These are phyloP conservation scores for Monilinia aucupariae DNA, from an alignment of 2,329 filamentous ascomycete species.

Conservation along the genomic window DNA sequence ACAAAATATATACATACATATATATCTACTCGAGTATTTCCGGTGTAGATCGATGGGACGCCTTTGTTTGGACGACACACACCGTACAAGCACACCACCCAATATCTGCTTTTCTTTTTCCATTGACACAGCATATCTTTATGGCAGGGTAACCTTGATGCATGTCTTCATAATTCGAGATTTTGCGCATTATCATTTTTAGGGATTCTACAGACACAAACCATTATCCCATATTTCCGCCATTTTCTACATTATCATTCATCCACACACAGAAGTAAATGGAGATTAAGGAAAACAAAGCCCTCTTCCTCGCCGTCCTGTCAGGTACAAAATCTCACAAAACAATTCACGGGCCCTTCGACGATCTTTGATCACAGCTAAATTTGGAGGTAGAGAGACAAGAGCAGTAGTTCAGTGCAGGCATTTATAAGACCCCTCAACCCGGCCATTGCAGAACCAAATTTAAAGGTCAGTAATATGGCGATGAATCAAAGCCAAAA, in stretches of 20 bases:
- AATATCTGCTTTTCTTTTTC: constrained; percentile 1
- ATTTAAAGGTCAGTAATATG: not conserved
- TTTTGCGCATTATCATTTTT: not conserved
- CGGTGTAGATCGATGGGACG: constrained; percentile 15
- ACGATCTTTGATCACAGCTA: not conserved
- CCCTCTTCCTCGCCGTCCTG: not conserved
- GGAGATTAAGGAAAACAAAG: not conserved
- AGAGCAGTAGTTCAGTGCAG: not conserved
- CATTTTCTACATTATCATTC: not conserved
- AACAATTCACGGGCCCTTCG: not conserved
- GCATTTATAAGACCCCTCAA: not conserved
- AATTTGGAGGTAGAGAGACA: not conserved
- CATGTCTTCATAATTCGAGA: not conserved
- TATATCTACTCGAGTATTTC: too few relatives aligned
- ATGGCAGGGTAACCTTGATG: not conserved
- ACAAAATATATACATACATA: not conserved
- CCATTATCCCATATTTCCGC: not conserved
- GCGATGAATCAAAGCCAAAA: not conserved
- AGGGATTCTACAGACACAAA: not conserved
- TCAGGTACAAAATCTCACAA: not conserved
- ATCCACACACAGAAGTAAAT: not conserved
- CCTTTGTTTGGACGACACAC: constrained; percentile 17
- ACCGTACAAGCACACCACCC: constrained; percentile 16
- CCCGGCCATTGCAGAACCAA: not conserved
- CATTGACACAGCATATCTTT: constrained; percentile 1